These are phyloP conservation scores for Discostella stelligeroides DNA, from an alignment of 108 stramenopile genomes.

Conservation along the genomic window DNA sequence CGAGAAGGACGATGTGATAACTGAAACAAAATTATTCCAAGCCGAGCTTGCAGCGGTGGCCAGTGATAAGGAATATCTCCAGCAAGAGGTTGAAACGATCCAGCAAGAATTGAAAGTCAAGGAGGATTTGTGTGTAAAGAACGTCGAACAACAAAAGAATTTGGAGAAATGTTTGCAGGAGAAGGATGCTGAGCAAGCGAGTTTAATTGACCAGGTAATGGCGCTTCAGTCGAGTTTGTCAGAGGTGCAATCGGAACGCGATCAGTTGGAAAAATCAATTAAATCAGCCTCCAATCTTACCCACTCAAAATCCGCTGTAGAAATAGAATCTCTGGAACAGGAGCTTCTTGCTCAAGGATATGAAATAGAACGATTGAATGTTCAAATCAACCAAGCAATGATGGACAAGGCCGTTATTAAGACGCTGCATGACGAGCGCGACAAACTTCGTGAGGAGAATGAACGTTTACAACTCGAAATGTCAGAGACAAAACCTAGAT, in stretches of 20 bases:
- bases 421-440: constrained; percentile 1
- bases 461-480: constrained; percentile 26
- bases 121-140: constrained; percentile 9
- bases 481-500: constrained; percentile 14
- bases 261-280: constrained; percentile 21
- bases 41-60: constrained; percentile 24
- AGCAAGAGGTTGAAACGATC: constrained; percentile 21
- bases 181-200: not conserved
- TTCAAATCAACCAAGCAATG: constrained; percentile 11
- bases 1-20: constrained; percentile 22
- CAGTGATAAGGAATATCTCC: constrained; percentile 24
- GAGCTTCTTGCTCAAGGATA: constrained; percentile 1
- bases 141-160: constrained; percentile 1
- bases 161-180: constrained; percentile 11
- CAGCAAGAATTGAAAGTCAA: constrained; percentile 19
- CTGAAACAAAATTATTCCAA: constrained; percentile 32
- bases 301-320: not conserved
- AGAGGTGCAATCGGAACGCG: constrained; percentile 26
- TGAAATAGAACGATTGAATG: constrained; percentile 25
- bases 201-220: not conserved
- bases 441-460: constrained; percentile 18
- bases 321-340: constrained; percentile 8
- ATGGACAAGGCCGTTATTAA: constrained; percentile 9
- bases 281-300: not conserved
- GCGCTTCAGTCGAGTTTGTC: constrained; percentile 16